Evolutionary conservation across 2,329 filamentous ascomycete genomes (phyloP).

Genomic region (Penicillium sp.): DNA sequence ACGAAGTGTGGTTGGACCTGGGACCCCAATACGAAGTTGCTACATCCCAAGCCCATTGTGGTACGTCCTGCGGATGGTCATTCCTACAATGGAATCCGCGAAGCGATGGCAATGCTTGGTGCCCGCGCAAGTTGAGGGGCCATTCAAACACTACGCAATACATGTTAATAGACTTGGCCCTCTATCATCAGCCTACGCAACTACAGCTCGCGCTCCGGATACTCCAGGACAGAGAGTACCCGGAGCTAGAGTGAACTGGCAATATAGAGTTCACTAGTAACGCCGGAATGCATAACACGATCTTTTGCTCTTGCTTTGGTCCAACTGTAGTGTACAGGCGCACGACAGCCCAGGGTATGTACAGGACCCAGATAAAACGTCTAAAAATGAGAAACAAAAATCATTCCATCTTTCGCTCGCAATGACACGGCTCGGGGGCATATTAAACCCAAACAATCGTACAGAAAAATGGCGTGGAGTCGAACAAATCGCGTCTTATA

Average conservation of each 20-base stretch:
- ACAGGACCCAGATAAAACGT: conserved; percentile 44
- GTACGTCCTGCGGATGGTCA: conserved; percentile 12
- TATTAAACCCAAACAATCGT: conserved; percentile 46
- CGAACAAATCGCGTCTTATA: conserved; percentile 35
- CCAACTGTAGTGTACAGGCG: conserved; percentile 43
- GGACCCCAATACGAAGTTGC: conserved; percentile 35
- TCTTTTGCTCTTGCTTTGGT: conserved; percentile 40
- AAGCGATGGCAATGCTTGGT: conserved; percentile 36
- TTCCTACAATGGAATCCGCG: conserved; percentile 31
- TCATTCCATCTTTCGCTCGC: conserved; percentile 43
- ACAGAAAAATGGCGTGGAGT: conserved; percentile 38
- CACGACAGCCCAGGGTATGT: conserved; percentile 44
- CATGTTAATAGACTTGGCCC: conserved; percentile 6
- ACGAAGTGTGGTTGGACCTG: conserved; percentile 42
- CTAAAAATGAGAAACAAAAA: conserved; percentile 40
- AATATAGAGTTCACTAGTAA: conserved; percentile 18
- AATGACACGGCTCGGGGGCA: conserved; percentile 41
- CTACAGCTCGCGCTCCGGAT: not conserved
- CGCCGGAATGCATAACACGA: conserved; percentile 35
- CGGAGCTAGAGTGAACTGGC: not conserved
- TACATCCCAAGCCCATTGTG: conserved; percentile 35
- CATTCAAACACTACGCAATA: not conserved
- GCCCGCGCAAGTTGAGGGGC: conserved; percentile 27
- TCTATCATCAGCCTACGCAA: not conserved
- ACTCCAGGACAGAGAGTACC: not conserved